phyloP scores from a whole-genome alignment of 2,329 filamentous ascomycete genomes.

The Dothiorella sarmentorum region DNA sequence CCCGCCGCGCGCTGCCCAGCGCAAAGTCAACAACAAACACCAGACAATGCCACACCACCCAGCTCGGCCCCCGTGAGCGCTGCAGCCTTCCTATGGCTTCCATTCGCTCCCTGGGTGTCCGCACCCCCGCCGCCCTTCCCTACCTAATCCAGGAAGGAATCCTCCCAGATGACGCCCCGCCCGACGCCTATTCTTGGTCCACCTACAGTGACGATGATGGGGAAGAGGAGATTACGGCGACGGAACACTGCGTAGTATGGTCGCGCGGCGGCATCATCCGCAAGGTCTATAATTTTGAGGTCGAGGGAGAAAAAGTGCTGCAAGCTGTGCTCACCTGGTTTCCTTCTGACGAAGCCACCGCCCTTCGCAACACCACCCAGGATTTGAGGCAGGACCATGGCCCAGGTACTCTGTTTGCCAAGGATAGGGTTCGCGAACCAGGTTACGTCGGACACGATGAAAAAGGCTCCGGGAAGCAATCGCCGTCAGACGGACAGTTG shows the following conservation, averaged over 20 bases:
- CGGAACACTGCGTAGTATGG: conserved; percentile 78
- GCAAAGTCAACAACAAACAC: conserved; percentile 14
- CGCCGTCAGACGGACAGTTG: conserved; percentile 25
- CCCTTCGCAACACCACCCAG: background rate
- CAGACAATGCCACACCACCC: conserved; percentile 12
- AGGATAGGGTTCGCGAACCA: conserved; percentile 29
- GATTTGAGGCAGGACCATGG: background rate
- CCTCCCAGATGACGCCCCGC: conserved; percentile 63
- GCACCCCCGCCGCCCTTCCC: conserved; percentile 78
- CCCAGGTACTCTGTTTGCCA: conserved; percentile 21
- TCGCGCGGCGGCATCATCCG: conserved; percentile 80
- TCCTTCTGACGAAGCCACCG: conserved; percentile 43
- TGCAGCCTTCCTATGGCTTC: conserved; percentile 66
- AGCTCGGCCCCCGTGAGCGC: conserved; percentile 31
- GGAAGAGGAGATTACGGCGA: conserved; percentile 68
- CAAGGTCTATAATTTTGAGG: conserved; percentile 79
- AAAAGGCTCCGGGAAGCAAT: conserved; percentile 14
- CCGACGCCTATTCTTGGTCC: conserved; percentile 73
- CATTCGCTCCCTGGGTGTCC: conserved; percentile 84
- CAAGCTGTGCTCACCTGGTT: conserved; percentile 86
- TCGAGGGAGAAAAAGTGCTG: conserved; percentile 81
- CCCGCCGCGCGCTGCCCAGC: conserved; percentile 17
- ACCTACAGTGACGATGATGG: conserved; percentile 48
- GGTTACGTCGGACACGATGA: background rate
- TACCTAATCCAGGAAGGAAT: conserved; percentile 81